phyloP scores from a whole-genome alignment of 352 stramenopile genomes.

The Phytophthora pluvialis region DNA sequence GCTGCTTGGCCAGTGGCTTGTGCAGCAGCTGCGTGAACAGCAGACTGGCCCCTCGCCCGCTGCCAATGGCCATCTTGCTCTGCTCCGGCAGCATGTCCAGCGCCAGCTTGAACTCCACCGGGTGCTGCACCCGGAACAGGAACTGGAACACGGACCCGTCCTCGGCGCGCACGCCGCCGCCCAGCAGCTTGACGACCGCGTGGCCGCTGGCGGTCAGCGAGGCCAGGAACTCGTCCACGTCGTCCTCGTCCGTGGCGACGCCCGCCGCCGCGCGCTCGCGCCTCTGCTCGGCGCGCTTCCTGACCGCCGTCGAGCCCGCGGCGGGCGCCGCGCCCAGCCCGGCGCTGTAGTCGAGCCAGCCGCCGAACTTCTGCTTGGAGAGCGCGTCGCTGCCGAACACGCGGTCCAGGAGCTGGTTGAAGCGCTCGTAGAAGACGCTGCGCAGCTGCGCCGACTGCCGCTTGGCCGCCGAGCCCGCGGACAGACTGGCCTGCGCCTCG shows the following conservation, averaged over 20 bases:
- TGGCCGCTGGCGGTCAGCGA: constrained; percentile 57
- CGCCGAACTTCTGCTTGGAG: constrained; percentile 82
- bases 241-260: constrained; percentile 57
- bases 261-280: constrained; percentile 45
- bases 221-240: constrained; percentile 61
- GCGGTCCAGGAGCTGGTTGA: constrained; percentile 86
- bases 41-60: constrained; percentile 64
- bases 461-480: constrained; percentile 57
- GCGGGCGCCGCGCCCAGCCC: constrained; percentile 39
- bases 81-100: constrained; percentile 82
- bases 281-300: constrained; percentile 47
- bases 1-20: constrained; percentile 81
- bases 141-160: constrained; percentile 84
- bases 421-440: constrained; percentile 86
- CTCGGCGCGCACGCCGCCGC: constrained; percentile 64
- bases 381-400: constrained; percentile 75
- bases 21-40: constrained; percentile 87
- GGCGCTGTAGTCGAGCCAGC: constrained; percentile 85
- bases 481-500: constrained; percentile 73
- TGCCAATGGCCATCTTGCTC: constrained; percentile 81
- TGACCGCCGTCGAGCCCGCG: constrained; percentile 22
- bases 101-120: constrained; percentile 83
- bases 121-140: constrained; percentile 76
- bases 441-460: constrained; percentile 80
- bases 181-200: constrained; percentile 64